These are phyloP conservation scores for Fusarium marasasianum DNA, from an alignment of 2,329 filamentous ascomycete genomes.

Conservation along the genomic window DNA sequence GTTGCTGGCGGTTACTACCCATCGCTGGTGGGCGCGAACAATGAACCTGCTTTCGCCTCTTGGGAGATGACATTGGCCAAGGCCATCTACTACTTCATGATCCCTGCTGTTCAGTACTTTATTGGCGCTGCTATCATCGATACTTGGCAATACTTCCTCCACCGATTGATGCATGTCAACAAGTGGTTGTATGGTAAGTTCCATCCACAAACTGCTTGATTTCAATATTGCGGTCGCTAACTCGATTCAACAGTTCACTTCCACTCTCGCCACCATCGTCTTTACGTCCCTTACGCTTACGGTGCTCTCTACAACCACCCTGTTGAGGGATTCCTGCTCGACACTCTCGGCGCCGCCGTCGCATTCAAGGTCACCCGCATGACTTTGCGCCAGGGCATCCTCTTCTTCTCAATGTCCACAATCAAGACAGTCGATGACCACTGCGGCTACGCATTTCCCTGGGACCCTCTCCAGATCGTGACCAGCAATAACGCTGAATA, in stretches of 20 bases:
- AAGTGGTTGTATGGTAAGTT: slow-evolving; percentile 93
- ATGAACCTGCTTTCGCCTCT: slow-evolving; percentile 77
- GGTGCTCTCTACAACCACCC: slow-evolving; percentile 98
- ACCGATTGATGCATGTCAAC: slow-evolving; percentile 97
- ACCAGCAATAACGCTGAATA: slow-evolving; percentile 96
- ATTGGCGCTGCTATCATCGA: slow-evolving; percentile 82
- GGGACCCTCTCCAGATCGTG: slow-evolving; percentile 90
- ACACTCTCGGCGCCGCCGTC: slow-evolving; percentile 86
- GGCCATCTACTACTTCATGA: slow-evolving; percentile 78
- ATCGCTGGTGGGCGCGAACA: slow-evolving; percentile 68
- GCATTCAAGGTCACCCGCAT: slow-evolving; percentile 84
- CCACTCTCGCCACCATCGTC: slow-evolving; percentile 93
- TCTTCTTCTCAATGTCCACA: slow-evolving; percentile 88
- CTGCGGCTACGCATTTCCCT: slow-evolving; percentile 95
- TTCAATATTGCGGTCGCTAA: slow-evolving; percentile 1
- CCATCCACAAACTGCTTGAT: neutral
- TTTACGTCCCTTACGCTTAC: slow-evolving; percentile 98
- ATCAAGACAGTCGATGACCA: slow-evolving; percentile 99
- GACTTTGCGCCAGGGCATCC: slow-evolving; percentile 86
- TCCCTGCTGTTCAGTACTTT: slow-evolving; percentile 82
- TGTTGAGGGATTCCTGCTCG: slow-evolving; percentile 90
- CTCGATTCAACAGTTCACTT: slow-evolving; percentile 70
- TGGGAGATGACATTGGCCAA: slow-evolving; percentile 85
- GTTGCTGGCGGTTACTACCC: slow-evolving; percentile 86
- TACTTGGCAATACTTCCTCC: slow-evolving; percentile 98